Evolutionary conservation across 805 yeast species (phyloP).

Genomic region (Lachancea thermotolerans): DNA sequence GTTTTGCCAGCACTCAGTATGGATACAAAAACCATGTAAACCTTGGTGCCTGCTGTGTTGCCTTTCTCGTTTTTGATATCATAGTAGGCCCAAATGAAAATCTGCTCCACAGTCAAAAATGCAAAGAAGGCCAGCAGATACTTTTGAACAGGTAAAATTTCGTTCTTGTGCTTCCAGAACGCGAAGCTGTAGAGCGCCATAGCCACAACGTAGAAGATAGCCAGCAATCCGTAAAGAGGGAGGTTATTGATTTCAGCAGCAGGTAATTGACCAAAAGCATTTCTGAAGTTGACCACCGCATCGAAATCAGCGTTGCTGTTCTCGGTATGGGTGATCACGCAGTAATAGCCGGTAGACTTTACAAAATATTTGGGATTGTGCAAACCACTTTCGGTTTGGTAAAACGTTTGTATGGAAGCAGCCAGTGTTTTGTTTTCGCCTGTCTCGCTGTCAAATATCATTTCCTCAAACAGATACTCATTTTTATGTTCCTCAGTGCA

Average conservation of each 20-base stretch:
- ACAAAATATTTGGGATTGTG: conserved; percentile 59
- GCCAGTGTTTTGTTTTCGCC: conserved; percentile 47
- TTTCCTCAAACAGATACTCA: conserved; percentile 50
- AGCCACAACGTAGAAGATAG: conserved; percentile 75
- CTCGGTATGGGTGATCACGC: conserved; percentile 66
- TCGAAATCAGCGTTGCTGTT: conserved; percentile 40
- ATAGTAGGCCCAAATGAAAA: conserved; percentile 86
- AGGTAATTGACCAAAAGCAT: conserved; percentile 82
- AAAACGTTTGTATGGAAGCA: conserved; percentile 51
- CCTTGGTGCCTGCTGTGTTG: conserved; percentile 49
- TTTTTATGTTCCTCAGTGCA: conserved; percentile 55
- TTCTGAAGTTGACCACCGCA: conserved; percentile 76
- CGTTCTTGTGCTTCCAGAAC: conserved; percentile 78
- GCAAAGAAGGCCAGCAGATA: conserved; percentile 81
- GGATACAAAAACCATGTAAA: conserved; percentile 72
- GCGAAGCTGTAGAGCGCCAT: conserved; percentile 80
- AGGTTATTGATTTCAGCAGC: conserved; percentile 89
- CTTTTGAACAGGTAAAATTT: conserved; percentile 82
- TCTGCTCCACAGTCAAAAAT: conserved; percentile 75
- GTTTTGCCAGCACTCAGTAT: conserved; percentile 73
- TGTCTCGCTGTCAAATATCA: conserved; percentile 36
- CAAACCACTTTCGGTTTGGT: conserved; percentile 50
- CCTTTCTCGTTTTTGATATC: conserved; percentile 70
- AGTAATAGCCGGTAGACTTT: conserved; percentile 80
- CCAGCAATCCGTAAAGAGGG: conserved; percentile 79